phyloP scores from a whole-genome alignment of 768 basidiomycete genomes.

The Psilocybe subaeruginosa region DNA sequence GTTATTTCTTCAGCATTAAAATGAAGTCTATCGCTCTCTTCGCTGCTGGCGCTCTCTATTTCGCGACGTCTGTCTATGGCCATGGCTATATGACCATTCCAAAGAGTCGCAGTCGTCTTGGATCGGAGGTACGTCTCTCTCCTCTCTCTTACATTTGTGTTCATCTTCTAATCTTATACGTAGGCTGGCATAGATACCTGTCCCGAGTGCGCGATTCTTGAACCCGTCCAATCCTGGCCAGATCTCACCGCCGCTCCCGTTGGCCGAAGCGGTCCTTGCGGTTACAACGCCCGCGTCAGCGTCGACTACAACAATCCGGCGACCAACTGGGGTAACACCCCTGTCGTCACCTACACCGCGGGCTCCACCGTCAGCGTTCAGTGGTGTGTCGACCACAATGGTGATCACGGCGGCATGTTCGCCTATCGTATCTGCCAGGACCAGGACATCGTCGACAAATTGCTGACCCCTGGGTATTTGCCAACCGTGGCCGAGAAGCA shows the following conservation, averaged over 20 bases:
- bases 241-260: conserved; percentile 1
- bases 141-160: background rate
- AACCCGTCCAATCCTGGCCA: conserved; percentile 5
- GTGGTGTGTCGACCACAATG: conserved; percentile 10
- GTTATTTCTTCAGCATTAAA: background rate
- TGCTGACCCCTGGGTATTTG: conserved; percentile 5
- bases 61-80: conserved; percentile 5
- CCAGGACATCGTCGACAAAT: conserved; percentile 7
- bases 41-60: background rate
- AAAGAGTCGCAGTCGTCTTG: conserved; percentile 3
- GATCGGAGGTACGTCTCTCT: conserved; percentile 2
- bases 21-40: conserved; percentile 2
- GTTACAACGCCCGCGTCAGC: conserved; percentile 7
- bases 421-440: conserved; percentile 11
- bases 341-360: conserved; percentile 7
- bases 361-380: conserved; percentile 1
- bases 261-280: conserved; percentile 6
- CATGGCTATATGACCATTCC: conserved; percentile 8
- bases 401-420: conserved; percentile 10
- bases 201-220: conserved; percentile 4
- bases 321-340: conserved; percentile 6
- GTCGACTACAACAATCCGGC: conserved; percentile 8
- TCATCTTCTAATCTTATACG: background rate
- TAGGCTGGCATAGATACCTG: conserved; percentile 6
- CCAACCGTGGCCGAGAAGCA: conserved; percentile 6